Base-by-base conservation (phyloP, 2,329 filamentous ascomycete species). In the Pezicula neosporulosa region DNA sequence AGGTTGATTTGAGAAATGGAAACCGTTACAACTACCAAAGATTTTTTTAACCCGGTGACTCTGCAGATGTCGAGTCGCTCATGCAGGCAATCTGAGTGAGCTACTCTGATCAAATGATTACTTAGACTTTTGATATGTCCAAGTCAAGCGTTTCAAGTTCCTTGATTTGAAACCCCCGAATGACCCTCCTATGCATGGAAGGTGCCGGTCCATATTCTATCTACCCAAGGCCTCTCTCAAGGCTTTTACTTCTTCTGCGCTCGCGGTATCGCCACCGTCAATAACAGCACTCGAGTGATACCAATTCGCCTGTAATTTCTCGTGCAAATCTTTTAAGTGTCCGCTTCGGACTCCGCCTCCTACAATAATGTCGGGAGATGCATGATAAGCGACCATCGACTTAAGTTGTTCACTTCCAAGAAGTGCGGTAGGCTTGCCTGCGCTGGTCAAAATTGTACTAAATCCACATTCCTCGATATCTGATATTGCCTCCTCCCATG, bases 271-370 rank as follows among this genome's bases (percentile, higher is more conserved):
- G 1, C 63, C 68, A 8, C 54, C 50, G 5, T 54, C 54, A 6
- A 62, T 63, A 37, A 72, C 66, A 4, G 73, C 75, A 47, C 74
- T 73, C 3, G 72, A 75, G 63, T 78, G 76, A 54, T 70, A 70
- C 59, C 66, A 72, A 7, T 39, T 36, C 1, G 69, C 68, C 0
- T 56, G 56, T 2, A 68, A 67, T 24, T 52, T 56, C 9, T 51
- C 44, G 47, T 51, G 64, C 36, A 80, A 53, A 8, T 49, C 48
- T 21, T 53, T 55, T 30, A 77, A 51, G 63, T 79, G 80, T 5
- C 42, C 57, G 19, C 71, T 66, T 44, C 77, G 67, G 5, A 82
- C 69, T 1, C 77, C 75, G 8, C 78, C 78, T 0, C 78, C 78
- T 15, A 74, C 63, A 51, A 82, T 77, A 21, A 82, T 63, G 1